Evolutionary conservation across 331 rosid genomes (phyloP).

Genomic region (Telfairia occidentalis): DNA sequence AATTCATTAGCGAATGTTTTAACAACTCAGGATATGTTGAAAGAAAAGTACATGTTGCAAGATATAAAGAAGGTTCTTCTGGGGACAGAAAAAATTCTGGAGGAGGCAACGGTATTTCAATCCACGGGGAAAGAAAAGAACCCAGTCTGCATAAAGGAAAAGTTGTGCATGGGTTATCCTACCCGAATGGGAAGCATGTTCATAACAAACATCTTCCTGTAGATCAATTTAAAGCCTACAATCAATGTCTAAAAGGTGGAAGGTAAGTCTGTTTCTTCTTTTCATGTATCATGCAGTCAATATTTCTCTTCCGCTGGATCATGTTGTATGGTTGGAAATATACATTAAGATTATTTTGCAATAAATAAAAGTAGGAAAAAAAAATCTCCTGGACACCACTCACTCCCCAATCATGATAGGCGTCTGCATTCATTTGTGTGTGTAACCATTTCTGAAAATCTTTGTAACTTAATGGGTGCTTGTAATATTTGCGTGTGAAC

Average conservation of each 20-base stretch:
- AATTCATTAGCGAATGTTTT: constrained; percentile 21
- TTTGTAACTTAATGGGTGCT: constrained; percentile 2
- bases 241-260: constrained; percentile 50
- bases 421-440: neutral
- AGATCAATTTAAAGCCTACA: constrained; percentile 43
- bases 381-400: neutral
- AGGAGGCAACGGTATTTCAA: constrained; percentile 29
- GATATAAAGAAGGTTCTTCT: constrained; percentile 27
- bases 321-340: neutral
- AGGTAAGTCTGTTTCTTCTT: constrained; percentile 33
- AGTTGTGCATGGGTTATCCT: constrained; percentile 26
- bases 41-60: constrained; percentile 25
- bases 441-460: neutral
- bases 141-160: constrained; percentile 17
- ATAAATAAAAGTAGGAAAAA: neutral
- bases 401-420: neutral
- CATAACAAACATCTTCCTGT: constrained; percentile 28
- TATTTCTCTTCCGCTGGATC: neutral
- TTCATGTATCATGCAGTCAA: neutral
- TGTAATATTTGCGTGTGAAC: too few relatives aligned
- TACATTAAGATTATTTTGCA: neutral
- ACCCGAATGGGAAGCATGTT: constrained; percentile 27
- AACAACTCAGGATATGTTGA: constrained; percentile 43
- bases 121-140: constrained; percentile 26
- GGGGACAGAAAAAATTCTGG: constrained; percentile 26